Evolutionary conservation across 2,329 filamentous ascomycete species (phyloP).

Genomic region (Colletotrichum limetticola): DNA sequence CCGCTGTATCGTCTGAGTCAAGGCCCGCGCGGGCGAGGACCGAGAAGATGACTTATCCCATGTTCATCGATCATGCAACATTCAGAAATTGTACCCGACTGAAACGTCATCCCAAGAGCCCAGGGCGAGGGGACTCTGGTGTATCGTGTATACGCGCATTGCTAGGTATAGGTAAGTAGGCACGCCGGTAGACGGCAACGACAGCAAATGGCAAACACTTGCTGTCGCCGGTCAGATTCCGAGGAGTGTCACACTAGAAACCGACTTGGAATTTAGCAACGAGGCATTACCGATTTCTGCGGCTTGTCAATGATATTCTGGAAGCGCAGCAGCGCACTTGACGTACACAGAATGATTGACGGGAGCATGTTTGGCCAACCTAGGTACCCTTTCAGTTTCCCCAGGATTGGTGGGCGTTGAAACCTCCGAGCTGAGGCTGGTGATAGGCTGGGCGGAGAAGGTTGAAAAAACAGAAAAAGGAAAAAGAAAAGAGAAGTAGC

Average conservation of each 20-base stretch:
- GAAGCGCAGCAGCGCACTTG: background rate
- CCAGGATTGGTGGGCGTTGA: background rate
- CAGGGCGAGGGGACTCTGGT: background rate
- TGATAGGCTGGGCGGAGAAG: background rate
- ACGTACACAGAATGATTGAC: background rate
- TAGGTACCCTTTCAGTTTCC: background rate
- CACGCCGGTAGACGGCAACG: background rate
- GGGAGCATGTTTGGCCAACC: background rate
- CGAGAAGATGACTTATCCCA: background rate
- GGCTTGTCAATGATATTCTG: background rate
- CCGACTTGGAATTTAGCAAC: background rate
- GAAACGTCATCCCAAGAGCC: conserved; percentile 7
- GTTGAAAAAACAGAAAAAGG: too few relatives aligned
- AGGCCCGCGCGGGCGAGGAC: background rate
- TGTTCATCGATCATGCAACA: background rate
- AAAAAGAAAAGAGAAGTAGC: too few relatives aligned
- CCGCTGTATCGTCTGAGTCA: background rate
- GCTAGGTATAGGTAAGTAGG: background rate
- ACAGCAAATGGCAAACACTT: background rate
- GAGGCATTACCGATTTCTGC: background rate
- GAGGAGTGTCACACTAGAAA: background rate
- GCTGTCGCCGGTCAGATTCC: background rate
- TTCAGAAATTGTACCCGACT: background rate
- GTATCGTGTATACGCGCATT: conserved; percentile 1
- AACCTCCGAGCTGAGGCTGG: background rate